Evolutionary conservation across 2,329 filamentous ascomycete genomes (phyloP), one percentile per base, ranked within the genome.

Genomic region (Trichoderma atroviride): DNA sequence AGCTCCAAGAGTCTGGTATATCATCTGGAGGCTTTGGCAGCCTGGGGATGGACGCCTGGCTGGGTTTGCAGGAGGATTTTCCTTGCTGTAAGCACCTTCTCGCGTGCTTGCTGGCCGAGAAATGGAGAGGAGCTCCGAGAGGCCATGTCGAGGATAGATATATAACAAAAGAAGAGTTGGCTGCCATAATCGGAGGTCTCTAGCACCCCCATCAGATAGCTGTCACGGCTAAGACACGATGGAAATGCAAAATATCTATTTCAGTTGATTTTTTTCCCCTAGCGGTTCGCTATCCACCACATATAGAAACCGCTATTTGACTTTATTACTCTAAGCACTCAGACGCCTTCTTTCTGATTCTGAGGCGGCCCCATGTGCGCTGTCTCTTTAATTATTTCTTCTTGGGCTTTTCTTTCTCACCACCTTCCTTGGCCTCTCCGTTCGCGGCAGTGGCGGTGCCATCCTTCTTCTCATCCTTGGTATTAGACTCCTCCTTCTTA

Each of bases 51-150:
- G 81, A 83, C 68, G 77, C 79, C 1, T 53, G 70, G 6, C 73
- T 71, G 2, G 76, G 72, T 7, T 74, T 74, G 4, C 76, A 71
- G 0, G 76, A 73, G 11, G 76, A 80, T 47, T 81, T 86, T 69
- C 86, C 88, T 74, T 92, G 80, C 68, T 99, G 95, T 78, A 97
- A 97, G 81, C 95, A 99, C 79, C 80, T 98, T 5, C 85, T 98
- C 19, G 95, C 95, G 1, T 96, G 92, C 78, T 80, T 95, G 52
- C 78, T 98, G 68, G 90, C 85, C 6, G 90, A 93, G 77, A 83
- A 84, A 58, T 94, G 92, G 82, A 77, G 77, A 0, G 78, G 72
- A 3, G 78, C 89, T 33, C 85, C 96, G 73, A 85, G 83, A 5
- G 75, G 75, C 0, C 87, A 86, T 74, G 83, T 91, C 19, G 83